phyloP scores from a whole-genome alignment of 1,284 basidiomycete genomes.

The Trametes hirsuta region DNA sequence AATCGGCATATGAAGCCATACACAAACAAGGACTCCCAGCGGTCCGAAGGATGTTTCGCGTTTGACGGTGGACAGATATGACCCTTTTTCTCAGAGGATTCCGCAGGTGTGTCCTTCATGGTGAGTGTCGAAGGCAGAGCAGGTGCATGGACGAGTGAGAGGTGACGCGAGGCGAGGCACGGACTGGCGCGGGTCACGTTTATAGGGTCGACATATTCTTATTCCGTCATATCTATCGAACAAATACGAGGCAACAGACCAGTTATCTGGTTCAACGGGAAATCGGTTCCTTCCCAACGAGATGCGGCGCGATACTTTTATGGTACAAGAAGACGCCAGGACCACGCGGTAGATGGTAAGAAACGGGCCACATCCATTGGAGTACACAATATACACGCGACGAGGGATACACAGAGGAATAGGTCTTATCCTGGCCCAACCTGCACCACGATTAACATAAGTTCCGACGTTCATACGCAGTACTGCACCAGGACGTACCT shows the following conservation, averaged over 20 bases:
- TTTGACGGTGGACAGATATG: slow-evolving; percentile 76
- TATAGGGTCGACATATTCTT: slow-evolving; percentile 32
- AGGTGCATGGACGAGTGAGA: slow-evolving; percentile 36
- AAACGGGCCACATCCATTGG: not conserved
- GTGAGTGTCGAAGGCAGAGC: slow-evolving; percentile 30
- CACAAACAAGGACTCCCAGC: slow-evolving; percentile 85
- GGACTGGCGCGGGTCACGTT: slow-evolving; percentile 34
- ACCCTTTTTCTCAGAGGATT: slow-evolving; percentile 52
- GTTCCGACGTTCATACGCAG: too few relatives aligned
- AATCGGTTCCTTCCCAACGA: not conserved
- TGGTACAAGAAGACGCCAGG: slow-evolving; percentile 4
- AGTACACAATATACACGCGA: slow-evolving; percentile 12
- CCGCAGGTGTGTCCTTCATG: slow-evolving; percentile 33
- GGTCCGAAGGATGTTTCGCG: slow-evolving; percentile 72
- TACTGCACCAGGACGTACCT: slow-evolving; percentile 52
- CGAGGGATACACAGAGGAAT: slow-evolving; percentile 24
- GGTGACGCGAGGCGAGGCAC: slow-evolving; percentile 26
- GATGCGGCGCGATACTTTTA: not conserved
- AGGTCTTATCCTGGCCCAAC: slow-evolving; percentile 76
- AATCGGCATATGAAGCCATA: slow-evolving; percentile 83
- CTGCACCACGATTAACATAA: slow-evolving; percentile 37
- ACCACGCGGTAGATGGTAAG: not conserved
- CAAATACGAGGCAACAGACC: slow-evolving; percentile 39
- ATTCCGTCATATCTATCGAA: slow-evolving; percentile 36
- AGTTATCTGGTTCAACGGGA: slow-evolving; percentile 19